Evolutionary conservation across 371 early-diverging fungal genomes (phyloP), one percentile per base, ranked within the genome.

Genomic region (Apophysomyces sp.): DNA sequence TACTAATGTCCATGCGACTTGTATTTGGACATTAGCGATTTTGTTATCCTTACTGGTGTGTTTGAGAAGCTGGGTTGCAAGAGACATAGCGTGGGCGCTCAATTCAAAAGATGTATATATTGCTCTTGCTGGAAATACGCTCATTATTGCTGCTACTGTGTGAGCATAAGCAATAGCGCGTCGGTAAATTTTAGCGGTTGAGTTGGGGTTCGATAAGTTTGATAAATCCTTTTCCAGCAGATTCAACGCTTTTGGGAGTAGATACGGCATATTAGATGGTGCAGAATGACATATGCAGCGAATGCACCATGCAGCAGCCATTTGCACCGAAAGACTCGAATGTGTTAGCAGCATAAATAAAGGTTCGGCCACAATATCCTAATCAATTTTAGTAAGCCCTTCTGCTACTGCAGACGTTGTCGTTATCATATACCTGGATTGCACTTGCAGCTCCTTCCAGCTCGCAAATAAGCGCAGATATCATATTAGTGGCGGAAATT

Each of bases 1-100:
- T 8, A 94, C 80, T 12, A 95, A 73, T 6, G 80, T 86, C 94
- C 95, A 95, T 0, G 89, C 93, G 0, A 89, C 88, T 62, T 92
- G 90, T 7, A 85, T 62, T 57, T 92, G 91, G n/a, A 83, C 80
- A 51, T 80, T 74, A 4, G 86, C 81, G 28, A 89, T 77, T 18
- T 57, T 57, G 24, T 15, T 36, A 13, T 92, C 89, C 66, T 91
- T 84, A 67, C 70, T 81, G 2, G 81, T 57, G 21, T 83, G 68
- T 58, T 89, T 90, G 36, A 94, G 71, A 9, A 95, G 74, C 59
- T 92, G 91, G 1, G 85, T 86, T 0, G 92, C 81, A 27, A 92
- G 68, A 0, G 91, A 85, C 76, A 94, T 93, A 31, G 92, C 84
- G 4, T 84, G 82, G 9, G 92, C 89, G 27, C 88, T 86, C 52